Evolutionary conservation across 345 rosid genomes (phyloP).

Genomic region (Gynandropsis gynandra): DNA sequence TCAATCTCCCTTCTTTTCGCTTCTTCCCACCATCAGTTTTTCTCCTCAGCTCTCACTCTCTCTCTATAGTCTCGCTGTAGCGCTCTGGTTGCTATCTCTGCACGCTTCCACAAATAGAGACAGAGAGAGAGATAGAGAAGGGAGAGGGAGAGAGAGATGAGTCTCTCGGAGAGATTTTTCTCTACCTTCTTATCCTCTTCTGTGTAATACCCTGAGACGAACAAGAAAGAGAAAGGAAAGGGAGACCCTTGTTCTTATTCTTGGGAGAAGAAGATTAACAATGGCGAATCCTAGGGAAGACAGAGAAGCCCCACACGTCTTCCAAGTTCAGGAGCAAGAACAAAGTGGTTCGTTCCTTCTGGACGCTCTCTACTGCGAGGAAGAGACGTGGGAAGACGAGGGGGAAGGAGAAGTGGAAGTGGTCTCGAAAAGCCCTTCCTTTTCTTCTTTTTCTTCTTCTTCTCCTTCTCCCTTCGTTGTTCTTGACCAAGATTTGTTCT

Average conservation of each 20-base stretch:
- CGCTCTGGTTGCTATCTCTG: slow-evolving; percentile 11
- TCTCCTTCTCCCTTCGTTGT: slow-evolving; percentile 29
- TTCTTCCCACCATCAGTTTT: slow-evolving; percentile 23
- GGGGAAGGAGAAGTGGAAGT: slow-evolving; percentile 25
- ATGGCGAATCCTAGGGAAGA: slow-evolving; percentile 43
- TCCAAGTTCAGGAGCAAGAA: slow-evolving; percentile 6
- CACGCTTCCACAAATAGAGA: slow-evolving; percentile 11
- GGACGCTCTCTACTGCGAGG: slow-evolving; percentile 68
- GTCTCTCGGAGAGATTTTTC: slow-evolving; percentile 26
- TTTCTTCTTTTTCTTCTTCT: slow-evolving; percentile 22
- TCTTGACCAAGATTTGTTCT: slow-evolving; percentile 60
- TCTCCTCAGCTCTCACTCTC: slow-evolving; percentile 19
- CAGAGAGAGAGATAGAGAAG: too few relatives aligned
- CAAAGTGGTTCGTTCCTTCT: slow-evolving; percentile 32
- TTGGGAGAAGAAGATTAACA: slow-evolving; percentile 23
- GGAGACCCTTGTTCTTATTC: slow-evolving; percentile 29
- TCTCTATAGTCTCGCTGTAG: slow-evolving; percentile 22
- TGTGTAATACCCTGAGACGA: slow-evolving; percentile 24
- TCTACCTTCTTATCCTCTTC: slow-evolving; percentile 21
- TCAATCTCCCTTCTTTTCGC: slow-evolving; percentile 24
- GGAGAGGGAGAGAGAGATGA: slow-evolving; percentile 25
- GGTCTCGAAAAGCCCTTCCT: slow-evolving; percentile 9
- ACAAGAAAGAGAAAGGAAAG: slow-evolving; percentile 19
- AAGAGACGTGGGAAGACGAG: slow-evolving; percentile 54
- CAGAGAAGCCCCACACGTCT: neutral